Evolutionary conservation across 2,329 filamentous ascomycete species (phyloP).

Genomic region (Monosporascus cannonballus): DNA sequence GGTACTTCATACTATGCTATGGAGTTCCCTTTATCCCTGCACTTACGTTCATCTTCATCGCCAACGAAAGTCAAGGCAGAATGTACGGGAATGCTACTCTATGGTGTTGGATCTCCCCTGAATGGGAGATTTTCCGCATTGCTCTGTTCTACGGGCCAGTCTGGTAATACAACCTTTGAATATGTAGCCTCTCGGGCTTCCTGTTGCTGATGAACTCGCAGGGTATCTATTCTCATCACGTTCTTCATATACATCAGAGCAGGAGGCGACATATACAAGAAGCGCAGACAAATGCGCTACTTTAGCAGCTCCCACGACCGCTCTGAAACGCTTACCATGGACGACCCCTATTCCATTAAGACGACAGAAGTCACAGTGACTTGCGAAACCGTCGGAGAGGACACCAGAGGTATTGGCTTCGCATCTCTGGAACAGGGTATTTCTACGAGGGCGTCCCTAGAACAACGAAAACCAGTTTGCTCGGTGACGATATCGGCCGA

Average conservation of each 20-base stretch:
- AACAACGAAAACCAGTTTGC: slow-evolving; percentile 29
- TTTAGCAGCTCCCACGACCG: slow-evolving; percentile 42
- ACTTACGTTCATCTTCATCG: slow-evolving; percentile 60
- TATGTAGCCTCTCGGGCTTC: neutral
- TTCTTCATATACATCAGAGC: slow-evolving; percentile 60
- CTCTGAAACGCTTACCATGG: slow-evolving; percentile 31
- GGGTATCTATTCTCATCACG: slow-evolving; percentile 55
- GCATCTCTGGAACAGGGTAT: slow-evolving; percentile 23
- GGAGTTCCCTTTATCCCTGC: slow-evolving; percentile 66
- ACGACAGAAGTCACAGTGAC: slow-evolving; percentile 62
- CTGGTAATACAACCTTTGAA: slow-evolving; percentile 41
- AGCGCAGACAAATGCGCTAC: slow-evolving; percentile 54
- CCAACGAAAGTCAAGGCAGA: slow-evolving; percentile 41
- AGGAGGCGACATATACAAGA: slow-evolving; percentile 62
- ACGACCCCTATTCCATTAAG: slow-evolving; percentile 45
- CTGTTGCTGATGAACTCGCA: slow-evolving; percentile 21
- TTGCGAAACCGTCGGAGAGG: slow-evolving; percentile 37
- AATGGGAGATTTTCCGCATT: slow-evolving; percentile 68
- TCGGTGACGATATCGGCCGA: slow-evolving; percentile 45
- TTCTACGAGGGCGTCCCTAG: slow-evolving; percentile 7
- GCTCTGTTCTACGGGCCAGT: slow-evolving; percentile 68
- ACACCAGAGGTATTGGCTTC: slow-evolving; percentile 25
- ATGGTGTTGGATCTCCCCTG: slow-evolving; percentile 71
- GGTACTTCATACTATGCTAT: slow-evolving; percentile 65
- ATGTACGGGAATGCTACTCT: slow-evolving; percentile 71